phyloP scores from a whole-genome alignment of 1,284 basidiomycete species.

The Ceratobasidium sp. region DNA sequence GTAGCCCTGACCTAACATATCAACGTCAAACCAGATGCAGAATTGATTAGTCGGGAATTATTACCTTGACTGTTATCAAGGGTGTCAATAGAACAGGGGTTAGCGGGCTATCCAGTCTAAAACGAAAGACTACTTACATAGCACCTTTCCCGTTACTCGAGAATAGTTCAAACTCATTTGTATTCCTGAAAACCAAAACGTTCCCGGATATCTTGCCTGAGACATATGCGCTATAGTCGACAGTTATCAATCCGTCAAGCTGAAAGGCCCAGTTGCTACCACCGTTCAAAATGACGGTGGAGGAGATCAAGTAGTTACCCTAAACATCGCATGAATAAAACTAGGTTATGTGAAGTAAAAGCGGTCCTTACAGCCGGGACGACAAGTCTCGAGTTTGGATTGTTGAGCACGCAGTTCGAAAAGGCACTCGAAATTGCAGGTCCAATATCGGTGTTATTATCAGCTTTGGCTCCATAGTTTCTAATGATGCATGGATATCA shows the following conservation, averaged over 20 bases:
- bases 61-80: conserved; percentile 46
- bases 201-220: conserved; percentile 21
- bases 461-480: conserved; percentile 35
- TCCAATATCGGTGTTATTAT: conserved; percentile 47
- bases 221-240: conserved; percentile 39
- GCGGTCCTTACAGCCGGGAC: conserved; percentile 45
- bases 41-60: no score
- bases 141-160: conserved; percentile 52
- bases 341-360: no score
- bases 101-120: neutral
- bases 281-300: conserved; percentile 48
- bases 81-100: no score
- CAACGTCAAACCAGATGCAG: no score
- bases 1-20: conserved; percentile 24
- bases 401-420: conserved; percentile 49
- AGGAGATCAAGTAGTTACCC: conserved; percentile 50
- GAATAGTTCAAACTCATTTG: conserved; percentile 53
- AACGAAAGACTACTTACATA: conserved; percentile 47
- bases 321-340: no score
- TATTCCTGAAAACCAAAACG: conserved; percentile 38
- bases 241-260: conserved; percentile 50
- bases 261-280: conserved; percentile 51
- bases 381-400: conserved; percentile 49
- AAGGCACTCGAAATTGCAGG: conserved; percentile 51
- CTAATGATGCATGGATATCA: neutral